Base-by-base conservation (phyloP, 2,329 filamentous ascomycete species). In the Aureobasidium uvarum region DNA sequence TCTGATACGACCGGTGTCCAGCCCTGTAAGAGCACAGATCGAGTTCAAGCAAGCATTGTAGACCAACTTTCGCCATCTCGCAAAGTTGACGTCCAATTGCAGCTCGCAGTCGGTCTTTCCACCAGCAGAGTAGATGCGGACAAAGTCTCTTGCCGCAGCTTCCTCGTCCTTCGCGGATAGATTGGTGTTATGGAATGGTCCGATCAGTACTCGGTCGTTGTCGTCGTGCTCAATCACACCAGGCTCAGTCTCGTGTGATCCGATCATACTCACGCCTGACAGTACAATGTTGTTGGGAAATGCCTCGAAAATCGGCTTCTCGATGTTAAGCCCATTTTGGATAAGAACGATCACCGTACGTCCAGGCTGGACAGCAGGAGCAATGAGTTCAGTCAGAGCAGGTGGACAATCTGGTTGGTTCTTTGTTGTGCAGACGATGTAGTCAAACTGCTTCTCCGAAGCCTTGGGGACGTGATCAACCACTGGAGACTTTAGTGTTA, bases 281-380 rank as follows among this genome's bases (percentile, higher is more conserved):
- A 86, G 75, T 11, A 85, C 69, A 0, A 79, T 72, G 65, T 83
- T 85, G 5, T 69, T 66, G 0, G 84, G 83, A 69, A 85, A 85
- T 0, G 75, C 72, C 0, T 70, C 62, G 20, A 83, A 70, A n/a
- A 86, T 71, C 0, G 83, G 83, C 46, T 77, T 79, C 67, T 86
- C 83, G 66, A 86, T 86, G 69, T 86, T 84, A 14, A 87, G 73
- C 0, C 85, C 85, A 69, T 87, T 87, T 66, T 87, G 85, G 6
- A 84, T 75, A 8, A 87, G 77, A 0, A 86, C 78, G 52, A 87
- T 81, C 45, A 77, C 77, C 0, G 84, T 85, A 20, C 31, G 46
- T 1, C 75, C 77, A 3, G 78, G 76, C 0, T 80, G 81, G 0
- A 86, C 74, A 2, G 82, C 83, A 0, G 83, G 82, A 1, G 72